These are phyloP conservation scores for Phialocephala subalpina DNA, from an alignment of 2,329 filamentous ascomycete species.

Conservation along the genomic window DNA sequence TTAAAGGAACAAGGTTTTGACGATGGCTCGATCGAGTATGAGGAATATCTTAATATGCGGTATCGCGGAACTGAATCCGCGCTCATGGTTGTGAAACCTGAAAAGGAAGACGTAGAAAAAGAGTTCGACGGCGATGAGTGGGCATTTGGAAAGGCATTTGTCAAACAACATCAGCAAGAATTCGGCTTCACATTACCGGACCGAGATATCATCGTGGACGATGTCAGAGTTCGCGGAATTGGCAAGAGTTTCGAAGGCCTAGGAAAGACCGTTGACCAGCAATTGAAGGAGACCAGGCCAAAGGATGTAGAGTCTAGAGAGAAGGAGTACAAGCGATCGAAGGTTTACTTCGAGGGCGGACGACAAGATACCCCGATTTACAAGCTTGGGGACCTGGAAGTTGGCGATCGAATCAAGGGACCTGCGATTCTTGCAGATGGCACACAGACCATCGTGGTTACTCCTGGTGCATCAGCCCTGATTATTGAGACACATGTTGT, in stretches of 20 bases:
- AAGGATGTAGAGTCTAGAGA: slow-evolving; percentile 51
- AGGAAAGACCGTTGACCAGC: slow-evolving; percentile 84
- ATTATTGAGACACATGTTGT: slow-evolving; percentile 88
- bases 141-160: slow-evolving; percentile 85
- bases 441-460: slow-evolving; percentile 91
- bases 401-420: slow-evolving; percentile 77
- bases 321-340: slow-evolving; percentile 70
- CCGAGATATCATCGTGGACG: slow-evolving; percentile 88
- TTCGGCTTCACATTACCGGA: slow-evolving; percentile 91
- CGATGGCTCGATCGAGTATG: slow-evolving; percentile 78
- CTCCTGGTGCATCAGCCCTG: slow-evolving; percentile 77
- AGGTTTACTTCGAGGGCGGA: slow-evolving; percentile 87
- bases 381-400: slow-evolving; percentile 76
- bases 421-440: slow-evolving; percentile 89
- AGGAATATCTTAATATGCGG: slow-evolving; percentile 94
- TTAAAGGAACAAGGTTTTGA: slow-evolving; percentile 82
- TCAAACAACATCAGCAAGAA: slow-evolving; percentile 88
- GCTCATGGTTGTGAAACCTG: slow-evolving; percentile 85
- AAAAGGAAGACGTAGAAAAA: slow-evolving; percentile 64
- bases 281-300: slow-evolving; percentile 74
- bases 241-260: slow-evolving; percentile 85
- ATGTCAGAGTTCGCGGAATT: slow-evolving; percentile 87
- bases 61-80: slow-evolving; percentile 92
- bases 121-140: slow-evolving; percentile 73
- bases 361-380: slow-evolving; percentile 82